Evolutionary conservation across 306 rosid genomes (phyloP).

Genomic region (Gillenia trifoliata): DNA sequence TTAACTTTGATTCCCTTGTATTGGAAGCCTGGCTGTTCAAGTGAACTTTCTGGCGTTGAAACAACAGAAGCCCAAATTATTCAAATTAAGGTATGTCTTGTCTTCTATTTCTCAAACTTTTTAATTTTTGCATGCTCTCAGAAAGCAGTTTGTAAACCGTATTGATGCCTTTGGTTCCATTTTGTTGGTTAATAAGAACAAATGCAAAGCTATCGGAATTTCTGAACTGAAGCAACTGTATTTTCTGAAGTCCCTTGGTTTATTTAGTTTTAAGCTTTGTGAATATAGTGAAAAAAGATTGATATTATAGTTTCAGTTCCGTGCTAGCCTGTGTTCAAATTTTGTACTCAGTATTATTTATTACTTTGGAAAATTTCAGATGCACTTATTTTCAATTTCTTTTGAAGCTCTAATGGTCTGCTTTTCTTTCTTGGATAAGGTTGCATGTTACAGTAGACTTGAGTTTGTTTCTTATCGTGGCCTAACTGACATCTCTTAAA

Average conservation of each 20-base stretch:
- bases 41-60: slow-evolving; percentile 72
- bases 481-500: not conserved
- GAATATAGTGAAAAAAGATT: not conserved
- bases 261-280: not conserved
- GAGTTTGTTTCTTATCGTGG: slow-evolving; percentile 10
- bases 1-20: slow-evolving; percentile 21
- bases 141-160: not conserved
- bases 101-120: slow-evolving; percentile 13
- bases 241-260: not conserved
- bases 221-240: not conserved
- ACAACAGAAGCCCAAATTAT: slow-evolving; percentile 77
- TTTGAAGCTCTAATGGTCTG: slow-evolving; percentile 5
- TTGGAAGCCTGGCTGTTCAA: slow-evolving; percentile 94
- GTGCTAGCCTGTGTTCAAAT: not conserved
- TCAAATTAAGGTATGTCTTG: slow-evolving; percentile 67
- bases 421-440: not conserved
- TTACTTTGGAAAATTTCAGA: not conserved
- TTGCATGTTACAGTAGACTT: slow-evolving; percentile 5
- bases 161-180: not conserved
- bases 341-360: not conserved
- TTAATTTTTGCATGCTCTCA: not conserved
- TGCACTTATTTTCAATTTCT: not conserved
- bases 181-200: not conserved
- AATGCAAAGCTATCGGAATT: not conserved
- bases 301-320: not conserved